Conservation (phyloP, 805 yeast genomes). For the Candida railenensis region DNA sequence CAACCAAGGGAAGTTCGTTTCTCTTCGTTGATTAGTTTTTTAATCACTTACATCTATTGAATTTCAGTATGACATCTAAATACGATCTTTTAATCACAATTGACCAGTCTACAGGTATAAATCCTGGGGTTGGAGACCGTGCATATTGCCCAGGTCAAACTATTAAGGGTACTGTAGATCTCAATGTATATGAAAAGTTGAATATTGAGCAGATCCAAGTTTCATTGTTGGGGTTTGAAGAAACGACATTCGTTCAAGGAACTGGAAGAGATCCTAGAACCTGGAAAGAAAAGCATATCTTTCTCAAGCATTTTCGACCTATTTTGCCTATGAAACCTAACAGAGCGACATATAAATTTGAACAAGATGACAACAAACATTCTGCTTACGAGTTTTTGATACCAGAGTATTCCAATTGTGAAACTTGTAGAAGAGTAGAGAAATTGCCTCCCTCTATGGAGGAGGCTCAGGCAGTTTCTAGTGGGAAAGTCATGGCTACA, state of each 20-base stretch:
- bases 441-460: conserved; percentile 3
- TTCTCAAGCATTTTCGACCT: conserved; percentile 1
- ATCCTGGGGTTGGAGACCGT: conserved; percentile 4
- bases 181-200: neutral
- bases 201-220: conserved; percentile 5
- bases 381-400: neutral
- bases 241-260: conserved; percentile 1
- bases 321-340: neutral
- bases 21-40: no score
- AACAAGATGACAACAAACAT: neutral
- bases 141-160: conserved; percentile 4
- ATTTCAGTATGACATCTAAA: conserved; percentile 5
- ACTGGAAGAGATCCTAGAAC: neutral
- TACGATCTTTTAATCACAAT: conserved; percentile 6
- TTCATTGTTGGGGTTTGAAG: conserved; percentile 4
- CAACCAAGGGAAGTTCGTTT: no score
- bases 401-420: conserved; percentile 1
- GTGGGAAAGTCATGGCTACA: neutral
- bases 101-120: conserved; percentile 1
- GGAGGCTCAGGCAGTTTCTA: neutral
- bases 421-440: conserved; percentile 1
- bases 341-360: neutral
- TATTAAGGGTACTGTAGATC: conserved; percentile 4
- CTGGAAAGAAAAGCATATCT: conserved; percentile 7
- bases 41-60: no score